Base-by-base conservation (phyloP, 352 stramenopile species). In the Albugo candida region DNA sequence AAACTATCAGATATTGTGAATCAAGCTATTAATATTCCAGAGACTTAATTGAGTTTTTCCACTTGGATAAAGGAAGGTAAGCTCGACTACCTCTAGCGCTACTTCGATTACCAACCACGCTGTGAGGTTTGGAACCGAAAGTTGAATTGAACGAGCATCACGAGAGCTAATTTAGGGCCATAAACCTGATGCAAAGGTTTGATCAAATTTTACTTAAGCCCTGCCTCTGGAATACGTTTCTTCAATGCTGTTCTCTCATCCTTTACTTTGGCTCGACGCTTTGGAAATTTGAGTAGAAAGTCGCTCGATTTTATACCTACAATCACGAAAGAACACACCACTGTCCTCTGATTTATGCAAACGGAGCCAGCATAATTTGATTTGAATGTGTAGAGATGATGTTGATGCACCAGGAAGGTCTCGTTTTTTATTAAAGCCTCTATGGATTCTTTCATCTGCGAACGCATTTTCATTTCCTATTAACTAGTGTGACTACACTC, bases 211-310 rank as follows among this genome's bases (percentile, higher is more conserved):
- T 77, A 93, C 36, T 93, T 77, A 4, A 51, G 27, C 19, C 88
- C 74, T 14, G 76, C 61, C 46, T 82, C 80, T 13, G 47, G 48
- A 41, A 93, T 83, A 54, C 89, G 88, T 58, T 64, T 73, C 47
- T 93, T 64, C 5, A 96, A 66, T 11, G 69, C 68, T 41, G 80
- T 83, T 53, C 98, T 96, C 56, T 99, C 95, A 42, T 94, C 83
- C 14, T 96, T 61, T 47, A 99, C 95, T 47, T 98, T 97, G 21
- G 85, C 81, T 62, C 98, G 95, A 11, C 99, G 64, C 48, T 98
- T 65, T n/a, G 95, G 94, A 17, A 99, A 62, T 52, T 98, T 14
- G 91, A 86, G 60, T 99, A 87, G 92, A 99, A 98, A 11, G 79
- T 76, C 44, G 69, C 59, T 34, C 66, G 92, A 51, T 95, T 93